Base-by-base conservation (phyloP, 768 basidiomycete species). In the Clathrus columnatus region DNA sequence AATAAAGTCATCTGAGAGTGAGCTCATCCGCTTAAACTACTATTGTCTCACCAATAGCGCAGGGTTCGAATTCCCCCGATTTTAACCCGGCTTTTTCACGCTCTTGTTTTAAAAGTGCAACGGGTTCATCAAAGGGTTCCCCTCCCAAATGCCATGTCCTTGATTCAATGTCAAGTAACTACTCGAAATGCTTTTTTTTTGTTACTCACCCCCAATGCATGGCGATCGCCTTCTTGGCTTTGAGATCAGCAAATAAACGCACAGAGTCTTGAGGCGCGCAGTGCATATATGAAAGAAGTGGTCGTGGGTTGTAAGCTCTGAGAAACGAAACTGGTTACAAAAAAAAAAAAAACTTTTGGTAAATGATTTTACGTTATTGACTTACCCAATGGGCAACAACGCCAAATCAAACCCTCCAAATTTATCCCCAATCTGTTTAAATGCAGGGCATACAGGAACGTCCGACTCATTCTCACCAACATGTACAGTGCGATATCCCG, bases 251-350 rank as follows among this genome's bases (percentile, higher is more conserved):
- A 73, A 84, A 87, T 1, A 88, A 70, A 21, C 75, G 68, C 4
- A 87, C 85, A 30, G 83, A 78, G 63, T 88, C 86, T 48, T 79
- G 75, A 1, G 87, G 87, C 0, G 78, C 75, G 53, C 77, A 79
- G 65, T 87, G 85, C 10, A 85, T 69, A n/a, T 76, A 68, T 11
- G 76, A 79, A 76, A 82, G 78, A 61, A 73, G 71, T 27, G 67
- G 61, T n/a, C 80, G 70, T 1, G 84, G 82, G 5, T 66, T 57
- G 65, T 84, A 85, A 7, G 81, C 83, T 3, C 86, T 85, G 67
- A 26, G n/a, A n/a, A 36, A 36, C 36, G 36, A 36, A 11, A 14
- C 36, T 8, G 4, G 11, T 36, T 36, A 14, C 7, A 36, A 4
- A 4, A n/a, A 36, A 11, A 36, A 8, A 14, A 36, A 11, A 36